Base-by-base conservation (phyloP, 495 filamentous ascomycete species). In the Trichoderma parareesei region DNA sequence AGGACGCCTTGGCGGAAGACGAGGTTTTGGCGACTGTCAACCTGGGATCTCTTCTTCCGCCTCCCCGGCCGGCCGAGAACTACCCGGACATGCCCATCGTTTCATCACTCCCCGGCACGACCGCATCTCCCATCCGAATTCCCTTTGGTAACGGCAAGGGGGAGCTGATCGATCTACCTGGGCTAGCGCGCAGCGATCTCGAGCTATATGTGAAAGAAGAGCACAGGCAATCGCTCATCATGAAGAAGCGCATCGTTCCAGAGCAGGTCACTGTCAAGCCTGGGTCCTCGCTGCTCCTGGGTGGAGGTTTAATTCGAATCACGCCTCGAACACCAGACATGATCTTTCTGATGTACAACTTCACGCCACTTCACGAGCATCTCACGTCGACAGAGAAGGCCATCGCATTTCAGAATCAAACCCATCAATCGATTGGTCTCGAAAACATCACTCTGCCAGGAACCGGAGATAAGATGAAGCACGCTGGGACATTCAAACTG, bases 121-220 rank as follows among this genome's bases (percentile, higher is more conserved):
- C 94, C 0, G 94, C 92, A 2, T 93, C 91, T 0, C 94, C 94
- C 0, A 97, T 99, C 68, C 86, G 94, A 20, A 81, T 96, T 60
- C 88, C 90, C 8, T 98, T 93, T 70, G 92, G 92, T 55, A 85
- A 84, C 65, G 88, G 88, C 10, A 87, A 84, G 68, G 93, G 94
- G 61, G 94, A 99, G 70, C 76, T 99, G n/a, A 90, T 99, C 69
- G 94, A 82, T 71, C 83, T 99, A 13, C 94, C 94, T 0, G 94
- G 94, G 10, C 78, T 99, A 14, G 81, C 88, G 20, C 87, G 95
- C 27, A 84, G 82, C 37, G 82, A 85, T 13, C 79, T 99, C 4
- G 84, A 88, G 40, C 70, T 82, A 8, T 85, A 87, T 73, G 87
- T 98, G 20, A 72, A 78, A 5, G 78, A 85, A 61, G 78, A 88